Base-by-base conservation (phyloP, 2,329 filamentous ascomycete species). In the Cercospora citrullina region DNA sequence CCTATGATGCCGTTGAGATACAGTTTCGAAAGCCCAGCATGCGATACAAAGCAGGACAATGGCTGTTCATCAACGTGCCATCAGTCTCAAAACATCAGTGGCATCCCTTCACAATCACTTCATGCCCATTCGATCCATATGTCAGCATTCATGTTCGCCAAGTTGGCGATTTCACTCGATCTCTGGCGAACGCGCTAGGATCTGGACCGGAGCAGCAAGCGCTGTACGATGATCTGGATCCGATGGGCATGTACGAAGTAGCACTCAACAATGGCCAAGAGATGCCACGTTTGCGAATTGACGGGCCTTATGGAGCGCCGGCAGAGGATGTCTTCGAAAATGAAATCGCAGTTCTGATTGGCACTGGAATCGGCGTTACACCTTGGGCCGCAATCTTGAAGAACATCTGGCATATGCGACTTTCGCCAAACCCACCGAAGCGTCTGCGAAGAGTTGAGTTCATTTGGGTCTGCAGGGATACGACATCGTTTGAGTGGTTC, bases 101-200 rank as follows among this genome's bases (percentile, higher is more conserved):
- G 95, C 95, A 99, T 81, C 95, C 95, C 1, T 99, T 98, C 79
- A 99, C 95, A 77, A 98, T 99, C 80, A 99, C 95, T 2, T 98
- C 95, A 9, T 99, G 95, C 81, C 95, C 95, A 5, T 95, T 93
- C 77, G 95, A 99, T 75, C 91, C 92, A 0, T 98, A 98, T 77
- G 89, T 98, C 72, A 97, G 93, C 45, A 87, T 99, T 31, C 95
- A 99, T 80, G 90, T 99, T 67, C 91, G 95, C 60, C 95, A 98
- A 82, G 94, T 98, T 6, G 95, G 95, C 73, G 95, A 99, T 82
- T 99, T 96, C 78, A 99, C 95, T 12, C 89, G 89, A 69, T 89
- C 90, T n/a, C 87, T 99, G n/a, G 95, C 93, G 78, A 92, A 97
- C 75, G 92, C 94, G 9, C 87, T 98, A n/a, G 95, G 95, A 79